Evolutionary conservation across 2,329 filamentous ascomycete genomes (phyloP).

Genomic region (Sphaerostilbella broomeana): DNA sequence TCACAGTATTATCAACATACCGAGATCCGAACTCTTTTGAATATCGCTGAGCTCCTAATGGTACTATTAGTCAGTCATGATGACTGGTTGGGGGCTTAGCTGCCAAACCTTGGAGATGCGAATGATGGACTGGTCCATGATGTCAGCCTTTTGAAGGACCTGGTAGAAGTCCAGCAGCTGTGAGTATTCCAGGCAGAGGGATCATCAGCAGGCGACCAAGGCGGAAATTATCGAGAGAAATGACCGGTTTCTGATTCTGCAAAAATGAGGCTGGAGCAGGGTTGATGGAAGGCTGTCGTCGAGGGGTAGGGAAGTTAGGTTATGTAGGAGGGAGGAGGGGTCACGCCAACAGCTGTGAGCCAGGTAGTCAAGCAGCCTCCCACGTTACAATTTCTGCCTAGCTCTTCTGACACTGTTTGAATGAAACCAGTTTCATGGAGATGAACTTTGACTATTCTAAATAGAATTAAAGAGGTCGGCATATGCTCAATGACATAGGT

Average conservation of each 20-base stretch:
- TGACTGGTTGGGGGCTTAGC: not conserved
- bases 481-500: no score
- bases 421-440: no score
- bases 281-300: constrained; percentile 1
- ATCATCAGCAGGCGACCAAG: constrained; percentile 11
- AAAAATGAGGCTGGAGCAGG: not conserved
- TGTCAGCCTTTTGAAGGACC: constrained; percentile 13
- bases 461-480: no score
- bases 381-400: not conserved
- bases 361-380: constrained; percentile 2
- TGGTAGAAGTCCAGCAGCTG: constrained; percentile 6
- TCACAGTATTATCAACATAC: constrained; percentile 42
- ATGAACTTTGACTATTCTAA: no score
- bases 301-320: not conserved
- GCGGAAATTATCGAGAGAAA: not conserved
- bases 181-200: not conserved
- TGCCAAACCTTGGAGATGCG: constrained; percentile 68
- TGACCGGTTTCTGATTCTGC: not conserved
- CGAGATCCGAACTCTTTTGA: constrained; percentile 76
- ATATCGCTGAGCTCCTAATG: constrained; percentile 75
- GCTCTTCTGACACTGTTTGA: no score
- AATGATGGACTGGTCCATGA: constrained; percentile 72
- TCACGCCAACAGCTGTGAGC: constrained; percentile 3
- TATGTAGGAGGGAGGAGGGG: constrained; percentile 7
- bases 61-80: constrained; percentile 13